These are phyloP conservation scores for Ambrosiella beaveri DNA, from an alignment of 2,329 filamentous ascomycete species.

Conservation along the genomic window DNA sequence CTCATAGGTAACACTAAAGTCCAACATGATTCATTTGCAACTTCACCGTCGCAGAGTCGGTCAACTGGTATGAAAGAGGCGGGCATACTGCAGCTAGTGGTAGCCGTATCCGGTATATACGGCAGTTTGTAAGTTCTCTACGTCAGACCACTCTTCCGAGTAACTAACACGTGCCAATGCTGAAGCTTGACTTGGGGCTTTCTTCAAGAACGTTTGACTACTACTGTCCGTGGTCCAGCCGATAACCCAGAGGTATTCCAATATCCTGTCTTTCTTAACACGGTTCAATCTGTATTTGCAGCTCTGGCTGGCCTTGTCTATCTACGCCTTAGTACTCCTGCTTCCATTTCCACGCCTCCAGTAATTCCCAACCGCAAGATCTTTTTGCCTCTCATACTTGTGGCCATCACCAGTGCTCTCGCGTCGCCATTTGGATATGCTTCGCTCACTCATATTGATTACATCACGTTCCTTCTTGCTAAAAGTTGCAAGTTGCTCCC, in stretches of 20 bases:
- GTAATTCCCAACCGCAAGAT: conserved; percentile 67
- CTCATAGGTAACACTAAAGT: too few relatives aligned
- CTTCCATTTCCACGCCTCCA: conserved; percentile 28
- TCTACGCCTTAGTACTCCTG: conserved; percentile 46
- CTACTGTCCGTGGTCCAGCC: conserved; percentile 59
- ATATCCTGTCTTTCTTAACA: conserved; percentile 90
- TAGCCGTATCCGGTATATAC: conserved; percentile 91
- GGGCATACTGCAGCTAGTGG: conserved; percentile 56
- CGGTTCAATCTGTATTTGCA: conserved; percentile 81
- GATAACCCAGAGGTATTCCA: conserved; percentile 61
- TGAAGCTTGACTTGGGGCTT: conserved; percentile 84
- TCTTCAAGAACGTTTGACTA: conserved; percentile 93
- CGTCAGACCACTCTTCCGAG: neutral
- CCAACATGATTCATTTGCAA: too few relatives aligned
- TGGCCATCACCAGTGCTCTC: conserved; percentile 73
- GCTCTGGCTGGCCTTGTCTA: conserved; percentile 69
- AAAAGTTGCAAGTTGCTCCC: conserved; percentile 98
- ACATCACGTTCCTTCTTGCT: conserved; percentile 91
- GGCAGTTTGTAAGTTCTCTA: conserved; percentile 62
- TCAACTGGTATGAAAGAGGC: conserved; percentile 24
- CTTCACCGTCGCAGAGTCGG: neutral
- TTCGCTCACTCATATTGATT: conserved; percentile 82
- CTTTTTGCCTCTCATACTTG: conserved; percentile 60
- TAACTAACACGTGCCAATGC: neutral
- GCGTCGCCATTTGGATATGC: conserved; percentile 95